Evolutionary conservation across 495 filamentous ascomycete genomes (phyloP), one percentile per base, ranked within the genome.

Genomic region (Gamarada debralockiae): DNA sequence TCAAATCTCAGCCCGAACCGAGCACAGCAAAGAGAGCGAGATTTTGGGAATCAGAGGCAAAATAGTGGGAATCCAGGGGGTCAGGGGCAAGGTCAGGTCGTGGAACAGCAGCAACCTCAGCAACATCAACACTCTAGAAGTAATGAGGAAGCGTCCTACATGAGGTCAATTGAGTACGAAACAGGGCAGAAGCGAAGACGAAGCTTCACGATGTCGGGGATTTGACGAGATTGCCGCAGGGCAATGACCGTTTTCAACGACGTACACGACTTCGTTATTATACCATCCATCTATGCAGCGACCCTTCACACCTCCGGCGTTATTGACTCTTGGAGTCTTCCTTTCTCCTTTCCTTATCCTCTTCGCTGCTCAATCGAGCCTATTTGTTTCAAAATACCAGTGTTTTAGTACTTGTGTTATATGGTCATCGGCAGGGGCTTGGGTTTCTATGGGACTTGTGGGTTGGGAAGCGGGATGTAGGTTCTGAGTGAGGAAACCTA

Each of bases 171-270:
- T n/a, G 48, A 54, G 25, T 58, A 59, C 40, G 58, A 61, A n/a
- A 57, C 66, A 15, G 67, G 69, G 46, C 65, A 79, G 53, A 79
- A 77, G 65, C 67, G 76, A 23, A 79, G 76, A 56, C 67, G 73
- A 38, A 79, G 74, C 59, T 80, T 70, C 50, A 67, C 65, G 2
- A 55, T 62, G 39, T 59, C 62, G 0, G 52, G 50, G n/a, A 22
- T 64, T 58, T 50, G 56, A 60, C 22, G 57, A 6, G 6, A 7
- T 39, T 18, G 17, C 17, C 14, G 14, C 5, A 15, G 36, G 14
- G 27, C 22, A 3, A 45, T 15, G 22, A 52, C 24, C 36, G 39
- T n/a, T 21, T 48, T 44, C 48, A 31, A 57, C 42, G 54, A 57
- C 40, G 27, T 48, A 37, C 17, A 57, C 33, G 54, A 57, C 21